Conservation (phyloP, 164 flowering plant genomes). For the grape (Vitis vinifera) region ASM3070453v1 NC_081819.1:20724001-20724500, state of each 20-base stretch:
- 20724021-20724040: too few species aligned
- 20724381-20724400: slow-evolving; percentile 47
- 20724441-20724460: slow-evolving; percentile 40
- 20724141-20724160: slow-evolving; percentile 45
- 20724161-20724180: slow-evolving; percentile 49
- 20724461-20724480: slow-evolving; percentile 53
- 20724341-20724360: slow-evolving; percentile 42
- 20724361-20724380: slow-evolving; percentile 32
- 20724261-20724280: slow-evolving; percentile 33
- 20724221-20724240: slow-evolving; percentile 50
- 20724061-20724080: too few species aligned
- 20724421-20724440: slow-evolving; percentile 19
- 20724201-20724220: slow-evolving; percentile 57
- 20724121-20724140: slow-evolving; percentile 54
- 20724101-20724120: slow-evolving; percentile 65
- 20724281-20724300: too few species aligned
- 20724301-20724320: slow-evolving; percentile 20
- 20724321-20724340: slow-evolving; percentile 27
- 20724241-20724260: slow-evolving; percentile 50
- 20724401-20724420: slow-evolving; percentile 32
- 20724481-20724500: slow-evolving; percentile 53
- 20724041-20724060: too few species aligned
- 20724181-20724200: slow-evolving; percentile 76
- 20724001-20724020: too few species aligned
- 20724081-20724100: too few species aligned